These are phyloP conservation scores for Schizonepeta tenuifolia DNA, from an alignment of 257 asterid species.

Conservation along the genomic window DNA sequence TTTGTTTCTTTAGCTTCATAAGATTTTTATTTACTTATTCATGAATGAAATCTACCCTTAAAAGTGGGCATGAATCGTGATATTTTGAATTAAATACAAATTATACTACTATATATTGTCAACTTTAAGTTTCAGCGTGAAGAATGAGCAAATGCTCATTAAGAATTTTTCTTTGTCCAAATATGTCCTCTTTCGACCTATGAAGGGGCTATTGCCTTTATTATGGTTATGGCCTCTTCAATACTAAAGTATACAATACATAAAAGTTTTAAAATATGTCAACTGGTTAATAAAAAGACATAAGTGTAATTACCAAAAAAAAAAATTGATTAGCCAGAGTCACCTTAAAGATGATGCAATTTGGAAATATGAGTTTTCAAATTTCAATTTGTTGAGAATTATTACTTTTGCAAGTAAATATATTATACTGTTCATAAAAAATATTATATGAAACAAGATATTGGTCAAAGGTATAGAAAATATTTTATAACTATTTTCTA, in stretches of 20 bases:
- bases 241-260: background rate
- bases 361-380: no score
- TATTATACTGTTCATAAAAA: no score
- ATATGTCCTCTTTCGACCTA: slow-evolving; percentile 1
- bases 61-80: background rate
- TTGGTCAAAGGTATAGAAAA: no score
- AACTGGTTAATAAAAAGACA: background rate
- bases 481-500: background rate
- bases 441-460: no score
- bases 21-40: no score
- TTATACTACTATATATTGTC: no score
- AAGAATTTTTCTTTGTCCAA: background rate
- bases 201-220: slow-evolving; percentile 1
- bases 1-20: no score
- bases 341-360: no score
- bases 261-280: no score
- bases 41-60: background rate
- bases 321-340: background rate
- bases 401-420: no score
- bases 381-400: no score
- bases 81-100: background rate
- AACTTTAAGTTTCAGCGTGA: background rate
- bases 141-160: background rate
- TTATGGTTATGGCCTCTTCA: background rate
- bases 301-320: background rate